Evolutionary conservation across 345 rosid genomes (phyloP).

Genomic region (Hevea brasiliensis): DNA sequence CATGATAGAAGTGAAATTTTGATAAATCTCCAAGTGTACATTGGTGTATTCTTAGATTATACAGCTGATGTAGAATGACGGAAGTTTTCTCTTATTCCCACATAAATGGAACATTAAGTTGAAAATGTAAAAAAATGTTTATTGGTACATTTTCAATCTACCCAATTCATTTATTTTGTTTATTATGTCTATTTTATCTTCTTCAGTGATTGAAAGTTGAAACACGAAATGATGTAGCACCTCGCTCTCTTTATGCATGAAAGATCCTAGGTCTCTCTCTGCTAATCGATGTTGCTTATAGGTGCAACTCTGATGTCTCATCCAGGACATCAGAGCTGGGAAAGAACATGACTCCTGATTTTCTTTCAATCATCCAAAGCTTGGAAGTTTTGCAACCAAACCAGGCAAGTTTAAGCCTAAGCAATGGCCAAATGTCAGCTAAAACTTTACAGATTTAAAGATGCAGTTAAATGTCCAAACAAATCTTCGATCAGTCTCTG

Average conservation of each 20-base stretch:
- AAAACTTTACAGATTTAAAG: neutral
- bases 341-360: neutral
- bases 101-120: conserved; percentile 20
- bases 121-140: neutral
- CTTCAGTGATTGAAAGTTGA: neutral
- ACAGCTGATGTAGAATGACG: conserved; percentile 22
- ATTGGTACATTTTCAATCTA: neutral
- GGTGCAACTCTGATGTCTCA: neutral
- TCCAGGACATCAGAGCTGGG: neutral
- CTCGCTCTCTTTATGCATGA: neutral
- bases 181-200: neutral
- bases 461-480: neutral
- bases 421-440: neutral
- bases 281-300: neutral
- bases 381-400: neutral
- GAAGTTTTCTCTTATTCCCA: neutral
- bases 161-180: neutral
- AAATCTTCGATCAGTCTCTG: conserved; percentile 17
- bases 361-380: neutral
- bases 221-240: neutral
- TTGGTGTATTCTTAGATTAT: conserved; percentile 34
- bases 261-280: neutral
- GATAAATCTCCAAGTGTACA: conserved; percentile 33
- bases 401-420: neutral
- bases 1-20: conserved; percentile 33